Conservation (phyloP, 805 yeast genomes). For the Ogataea chonburiensis region DNA sequence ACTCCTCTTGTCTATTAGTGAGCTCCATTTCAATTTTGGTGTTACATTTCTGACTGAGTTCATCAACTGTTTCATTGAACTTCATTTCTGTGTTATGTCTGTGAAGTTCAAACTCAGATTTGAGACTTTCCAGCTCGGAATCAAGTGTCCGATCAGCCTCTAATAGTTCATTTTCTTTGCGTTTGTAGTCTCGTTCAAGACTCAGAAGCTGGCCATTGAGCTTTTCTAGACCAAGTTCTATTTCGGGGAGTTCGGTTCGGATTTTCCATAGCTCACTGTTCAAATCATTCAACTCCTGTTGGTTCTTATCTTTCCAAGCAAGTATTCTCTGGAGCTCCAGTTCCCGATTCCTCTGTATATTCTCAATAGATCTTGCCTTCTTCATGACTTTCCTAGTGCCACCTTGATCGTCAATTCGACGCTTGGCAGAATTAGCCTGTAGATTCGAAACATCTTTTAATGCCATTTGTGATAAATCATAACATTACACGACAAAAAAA, state of each 20-base stretch:
- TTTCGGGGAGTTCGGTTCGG: slow-evolving; percentile 28
- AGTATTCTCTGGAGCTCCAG: slow-evolving; percentile 18
- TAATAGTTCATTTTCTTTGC: slow-evolving; percentile 33
- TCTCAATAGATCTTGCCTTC: slow-evolving; percentile 14
- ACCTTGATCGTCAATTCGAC: slow-evolving; percentile 2
- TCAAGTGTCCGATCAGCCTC: slow-evolving; percentile 26
- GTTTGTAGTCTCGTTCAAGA: slow-evolving; percentile 24
- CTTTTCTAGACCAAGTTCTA: slow-evolving; percentile 31
- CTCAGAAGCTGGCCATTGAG: slow-evolving; percentile 25
- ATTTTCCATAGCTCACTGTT: slow-evolving; percentile 27
- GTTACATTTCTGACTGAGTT: slow-evolving; percentile 19
- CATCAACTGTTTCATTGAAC: slow-evolving; percentile 31
- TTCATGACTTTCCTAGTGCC: slow-evolving; percentile 10
- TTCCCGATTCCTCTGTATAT: slow-evolving; percentile 16
- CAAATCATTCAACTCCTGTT: slow-evolving; percentile 26
- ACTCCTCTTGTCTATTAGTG: slow-evolving; percentile 31
- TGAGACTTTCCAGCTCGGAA: slow-evolving; percentile 29
- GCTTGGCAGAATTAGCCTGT: slow-evolving; percentile 4
- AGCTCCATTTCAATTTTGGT: slow-evolving; percentile 38
- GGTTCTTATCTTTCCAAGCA: slow-evolving; percentile 16
- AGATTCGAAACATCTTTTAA: slow-evolving; percentile 9
- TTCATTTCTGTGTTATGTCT: slow-evolving; percentile 32
- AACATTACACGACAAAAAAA: slow-evolving; percentile 10
- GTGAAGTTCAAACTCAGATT: slow-evolving; percentile 38
- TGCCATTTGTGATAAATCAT: slow-evolving; percentile 13